phyloP scores from a whole-genome alignment of 345 rosid genomes.

The Melaleuca alternifolia region DNA sequence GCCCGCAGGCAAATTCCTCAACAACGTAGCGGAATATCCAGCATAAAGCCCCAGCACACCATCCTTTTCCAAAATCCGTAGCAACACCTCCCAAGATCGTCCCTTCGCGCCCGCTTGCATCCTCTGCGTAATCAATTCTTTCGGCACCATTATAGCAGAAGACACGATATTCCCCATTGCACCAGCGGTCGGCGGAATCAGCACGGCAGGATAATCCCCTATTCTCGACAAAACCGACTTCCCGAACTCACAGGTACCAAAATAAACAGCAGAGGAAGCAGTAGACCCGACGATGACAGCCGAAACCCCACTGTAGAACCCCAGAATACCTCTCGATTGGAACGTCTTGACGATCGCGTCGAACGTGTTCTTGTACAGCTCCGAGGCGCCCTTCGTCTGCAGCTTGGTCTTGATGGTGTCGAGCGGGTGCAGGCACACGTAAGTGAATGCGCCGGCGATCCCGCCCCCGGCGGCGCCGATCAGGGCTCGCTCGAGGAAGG shows the following conservation, averaged over 20 bases:
- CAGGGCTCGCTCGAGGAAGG: conserved; percentile 70
- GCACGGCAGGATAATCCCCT: conserved; percentile 49
- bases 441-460: conserved; percentile 87
- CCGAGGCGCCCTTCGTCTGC: conserved; percentile 82
- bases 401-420: conserved; percentile 89
- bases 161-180: conserved; percentile 95
- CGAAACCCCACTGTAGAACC: conserved; percentile 85
- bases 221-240: conserved; percentile 68
- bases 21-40: conserved; percentile 79
- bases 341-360: conserved; percentile 74
- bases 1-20: conserved; percentile 88
- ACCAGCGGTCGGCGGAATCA: conserved; percentile 91
- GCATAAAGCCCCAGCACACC: conserved; percentile 86
- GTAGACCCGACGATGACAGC: conserved; percentile 92
- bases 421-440: conserved; percentile 73
- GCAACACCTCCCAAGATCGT: conserved; percentile 64
- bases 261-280: conserved; percentile 78
- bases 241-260: conserved; percentile 94
- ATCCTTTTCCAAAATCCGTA: conserved; percentile 69
- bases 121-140: conserved; percentile 80
- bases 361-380: conserved; percentile 46
- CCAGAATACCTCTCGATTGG: conserved; percentile 63
- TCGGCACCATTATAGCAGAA: conserved; percentile 91
- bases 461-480: conserved; percentile 86
- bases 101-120: conserved; percentile 93